Base-by-base conservation (phyloP, 139 green algal genomes). In the Chlamydomonas schloesseri region DNA sequence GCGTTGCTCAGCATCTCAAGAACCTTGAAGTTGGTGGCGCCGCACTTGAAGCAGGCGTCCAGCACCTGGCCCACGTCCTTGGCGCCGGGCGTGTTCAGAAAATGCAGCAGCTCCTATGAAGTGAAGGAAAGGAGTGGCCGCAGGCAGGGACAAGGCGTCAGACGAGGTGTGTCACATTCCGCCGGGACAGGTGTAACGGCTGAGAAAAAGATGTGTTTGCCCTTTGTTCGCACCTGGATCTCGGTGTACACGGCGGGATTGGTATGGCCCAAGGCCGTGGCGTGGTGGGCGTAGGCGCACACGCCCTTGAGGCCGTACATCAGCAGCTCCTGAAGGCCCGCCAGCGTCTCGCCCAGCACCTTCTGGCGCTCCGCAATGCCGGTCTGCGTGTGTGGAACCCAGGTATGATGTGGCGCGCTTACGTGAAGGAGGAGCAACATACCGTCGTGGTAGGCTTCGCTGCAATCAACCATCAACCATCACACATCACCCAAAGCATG, bases 281-380 rank as follows among this genome's bases (percentile, higher is more conserved):
- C 90, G 31, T 96, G 93, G 77, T 94, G 92, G 18, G 91, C 81
- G 82, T 96, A 96, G 6, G 93, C 93, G 20, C 57, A 67, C 36
- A 94, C 72, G n/a, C 93, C 93, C 87, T 95, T 94, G 31, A 96
- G 73, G 46, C 92, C 93, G 77, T 96, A 92, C 68, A 81, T 87
- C 2, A 96, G 71, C 84, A 96, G 83, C 88, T 96, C 93, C 42
- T 96, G 93, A 42, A 96, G 87, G 24, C 93, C 93, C 34, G 86
- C 73, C 58, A 95, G 87, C 34, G 93, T 89, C 37, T 90, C 71
- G 71, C 92, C 90, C 57, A 96, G 74, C 23, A 37, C 68, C 55
- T 73, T 65, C 37, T 88, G 89, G 31, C 89, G 81, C 21, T 37
- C 58, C 20, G 81, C 21, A 18, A 91, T 74, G 71, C 89, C 88